A percentile compares a stretch with the other conserved stretches of the same genome.
phyloP scores from a whole-genome alignment of 495 filamentous ascomycete species.

The Hypoxylon rickii region DNA sequence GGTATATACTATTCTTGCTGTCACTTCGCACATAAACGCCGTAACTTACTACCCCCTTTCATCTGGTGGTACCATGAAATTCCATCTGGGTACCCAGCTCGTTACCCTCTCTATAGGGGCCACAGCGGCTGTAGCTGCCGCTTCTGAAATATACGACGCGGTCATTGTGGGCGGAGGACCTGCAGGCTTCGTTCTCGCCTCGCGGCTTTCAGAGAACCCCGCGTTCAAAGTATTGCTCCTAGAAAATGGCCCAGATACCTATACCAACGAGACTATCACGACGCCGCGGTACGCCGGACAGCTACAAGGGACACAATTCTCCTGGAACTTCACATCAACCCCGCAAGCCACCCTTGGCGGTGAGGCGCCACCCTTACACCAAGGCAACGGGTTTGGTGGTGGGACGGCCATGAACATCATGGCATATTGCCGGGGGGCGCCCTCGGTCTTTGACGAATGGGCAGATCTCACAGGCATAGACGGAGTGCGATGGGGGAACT shows the following conservation, averaged over 20 bases:
- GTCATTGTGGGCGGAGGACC: conserved; percentile 47
- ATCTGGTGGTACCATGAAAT: not conserved
- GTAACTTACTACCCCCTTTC: not conserved
- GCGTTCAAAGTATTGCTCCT: conserved; percentile 48
- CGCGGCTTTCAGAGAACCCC: conserved; percentile 51
- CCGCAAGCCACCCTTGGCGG: conserved; percentile 50
- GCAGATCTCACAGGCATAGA: conserved; percentile 44
- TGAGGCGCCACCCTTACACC: conserved; percentile 46
- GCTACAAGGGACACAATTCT: conserved; percentile 14
- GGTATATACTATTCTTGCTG: no score
- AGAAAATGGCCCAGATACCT: conserved; percentile 47
- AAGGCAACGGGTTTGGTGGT: conserved; percentile 44
- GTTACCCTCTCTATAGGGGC: not conserved
- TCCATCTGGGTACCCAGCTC: not conserved
- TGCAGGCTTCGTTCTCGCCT: conserved; percentile 54
- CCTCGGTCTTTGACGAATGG: conserved; percentile 47
- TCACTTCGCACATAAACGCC: no score
- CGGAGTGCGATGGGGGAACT: conserved; percentile 42
- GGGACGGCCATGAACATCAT: conserved; percentile 32
- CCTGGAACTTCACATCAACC: conserved; percentile 31
- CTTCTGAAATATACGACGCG: conserved; percentile 23
- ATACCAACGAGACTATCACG: conserved; percentile 12
- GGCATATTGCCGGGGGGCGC: conserved; percentile 27
- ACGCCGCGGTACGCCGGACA: conserved; percentile 39
- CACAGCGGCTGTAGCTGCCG: not conserved